Evolutionary conservation across 2,329 filamentous ascomycete species (phyloP), one percentile per base, ranked within the genome.

Genomic region (Dryadomyces quercus-mongolicae): DNA sequence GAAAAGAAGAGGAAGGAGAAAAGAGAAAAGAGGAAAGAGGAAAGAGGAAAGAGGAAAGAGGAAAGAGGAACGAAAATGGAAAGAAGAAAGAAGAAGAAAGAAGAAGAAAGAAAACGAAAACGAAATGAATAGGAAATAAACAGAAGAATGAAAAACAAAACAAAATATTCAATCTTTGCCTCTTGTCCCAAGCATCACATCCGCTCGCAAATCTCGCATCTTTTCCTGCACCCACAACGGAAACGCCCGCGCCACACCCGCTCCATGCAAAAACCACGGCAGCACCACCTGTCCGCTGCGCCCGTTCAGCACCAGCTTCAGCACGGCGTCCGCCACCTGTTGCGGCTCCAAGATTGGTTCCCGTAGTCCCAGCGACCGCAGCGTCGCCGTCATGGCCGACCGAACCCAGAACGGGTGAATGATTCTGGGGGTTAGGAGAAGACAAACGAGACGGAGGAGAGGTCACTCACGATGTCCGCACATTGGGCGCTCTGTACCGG

Each of bases 351-450:
- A 66, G 36, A 76, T 62, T 1, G 76, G 77, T 55, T 74, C 78
- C 60, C 74, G 83, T 65, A 80, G 85, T 48, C 74, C 78, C 61
- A 80, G 84, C 50, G 87, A 75, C 8, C 82, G 62, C n/a, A 88
- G 75, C 5, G 9, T 15, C 7, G n/a, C 20, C 3, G 56, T 43
- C 21, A 58, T 46, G 13, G 56, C 53, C n/a, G 56, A 58, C 12
- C 42, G 31, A 5, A 54, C 51, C 52, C 55, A 58, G 44, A 20
- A 43, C n/a, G 58, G 58, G 45, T 59, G 58, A 10, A 59, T 47
- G 18, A 58, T 44, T 5, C 54, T 56, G 34, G 2, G 9, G 9
- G 16, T 31, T 48, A 43, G 25, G 5, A 40, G n/a, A 34, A 44
- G 34, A 22, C 38, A n/a, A n/a, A n/a, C n/a, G n/a, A n/a, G n/a